A percentile compares a stretch with the other conserved stretches of the same genome.
phyloP scores from a whole-genome alignment of 495 filamentous ascomycete genomes.

The Trichoderma orchidacearum region DNA sequence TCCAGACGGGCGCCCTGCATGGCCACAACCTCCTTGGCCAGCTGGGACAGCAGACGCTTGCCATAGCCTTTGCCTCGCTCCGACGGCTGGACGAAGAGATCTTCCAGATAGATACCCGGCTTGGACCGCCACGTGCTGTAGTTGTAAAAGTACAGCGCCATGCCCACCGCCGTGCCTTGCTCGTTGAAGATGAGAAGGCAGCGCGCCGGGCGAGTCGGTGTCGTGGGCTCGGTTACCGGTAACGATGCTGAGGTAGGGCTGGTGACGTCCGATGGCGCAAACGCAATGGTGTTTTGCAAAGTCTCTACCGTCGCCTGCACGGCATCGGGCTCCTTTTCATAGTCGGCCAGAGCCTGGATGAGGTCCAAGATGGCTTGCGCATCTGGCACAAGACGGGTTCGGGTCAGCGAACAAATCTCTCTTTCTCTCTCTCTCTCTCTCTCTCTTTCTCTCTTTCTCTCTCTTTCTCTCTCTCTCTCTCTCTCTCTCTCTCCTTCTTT shows the following conservation, averaged over 20 bases:
- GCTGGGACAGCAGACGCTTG: constrained; percentile 53
- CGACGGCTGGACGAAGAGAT: constrained; percentile 65
- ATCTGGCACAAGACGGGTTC: constrained; percentile 36
- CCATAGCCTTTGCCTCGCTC: constrained; percentile 70
- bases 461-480: too few species aligned
- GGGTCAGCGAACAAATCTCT: background rate
- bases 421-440: too few species aligned
- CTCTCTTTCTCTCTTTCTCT: too few species aligned
- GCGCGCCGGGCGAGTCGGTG: constrained; percentile 26
- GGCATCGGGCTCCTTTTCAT: constrained; percentile 60
- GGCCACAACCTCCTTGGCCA: constrained; percentile 63
- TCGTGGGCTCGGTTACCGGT: constrained; percentile 26
- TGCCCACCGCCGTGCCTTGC: constrained; percentile 28
- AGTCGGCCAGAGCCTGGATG: constrained; percentile 79
- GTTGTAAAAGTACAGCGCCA: constrained; percentile 48
- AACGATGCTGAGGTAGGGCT: constrained; percentile 14
- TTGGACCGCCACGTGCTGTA: constrained; percentile 70
- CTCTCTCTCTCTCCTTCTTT: too few species aligned
- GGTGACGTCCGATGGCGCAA: constrained; percentile 37
- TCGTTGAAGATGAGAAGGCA: constrained; percentile 32
- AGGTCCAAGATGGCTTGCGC: constrained; percentile 67
- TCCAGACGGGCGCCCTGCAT: constrained; percentile 67
- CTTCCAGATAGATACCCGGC: constrained; percentile 89
- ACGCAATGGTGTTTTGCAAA: constrained; percentile 67
- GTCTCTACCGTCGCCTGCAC: constrained; percentile 68